These are phyloP conservation scores for Patellifolia procumbens DNA, from an alignment of 179 eudicot genomes.

Conservation along the genomic window DNA sequence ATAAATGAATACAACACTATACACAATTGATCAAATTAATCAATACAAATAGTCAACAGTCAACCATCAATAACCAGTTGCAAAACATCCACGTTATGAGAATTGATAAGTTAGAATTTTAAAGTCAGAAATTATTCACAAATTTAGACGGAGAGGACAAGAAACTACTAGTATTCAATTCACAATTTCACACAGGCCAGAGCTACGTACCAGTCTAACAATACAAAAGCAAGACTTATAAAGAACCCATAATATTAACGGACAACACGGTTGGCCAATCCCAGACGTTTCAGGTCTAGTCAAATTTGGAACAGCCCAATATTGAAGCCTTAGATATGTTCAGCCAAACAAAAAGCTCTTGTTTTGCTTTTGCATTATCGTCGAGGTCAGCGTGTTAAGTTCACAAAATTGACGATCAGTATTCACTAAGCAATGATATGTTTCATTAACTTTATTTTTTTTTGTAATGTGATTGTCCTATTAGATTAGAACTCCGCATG, in stretches of 20 bases:
- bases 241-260: not conserved
- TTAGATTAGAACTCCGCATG: no score
- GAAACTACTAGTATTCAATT: not conserved
- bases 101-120: not conserved
- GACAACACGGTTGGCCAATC: slow-evolving; percentile 11
- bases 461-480: no score
- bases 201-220: no score
- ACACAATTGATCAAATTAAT: no score
- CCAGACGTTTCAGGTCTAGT: slow-evolving; percentile 13
- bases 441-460: no score
- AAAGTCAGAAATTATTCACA: not conserved
- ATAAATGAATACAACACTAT: no score
- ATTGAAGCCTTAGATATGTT: not conserved
- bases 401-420: not conserved
- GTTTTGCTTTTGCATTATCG: not conserved
- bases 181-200: no score
- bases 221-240: not conserved
- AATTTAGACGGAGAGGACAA: not conserved
- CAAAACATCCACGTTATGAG: not conserved
- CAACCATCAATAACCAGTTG: no score
- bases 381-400: not conserved
- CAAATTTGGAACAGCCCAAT: slow-evolving; percentile 10
- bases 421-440: not conserved
- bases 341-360: not conserved
- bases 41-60: no score